These are phyloP conservation scores for Phaeosphaeria sp. DNA, from an alignment of 2,329 filamentous ascomycete genomes.

Conservation along the genomic window DNA sequence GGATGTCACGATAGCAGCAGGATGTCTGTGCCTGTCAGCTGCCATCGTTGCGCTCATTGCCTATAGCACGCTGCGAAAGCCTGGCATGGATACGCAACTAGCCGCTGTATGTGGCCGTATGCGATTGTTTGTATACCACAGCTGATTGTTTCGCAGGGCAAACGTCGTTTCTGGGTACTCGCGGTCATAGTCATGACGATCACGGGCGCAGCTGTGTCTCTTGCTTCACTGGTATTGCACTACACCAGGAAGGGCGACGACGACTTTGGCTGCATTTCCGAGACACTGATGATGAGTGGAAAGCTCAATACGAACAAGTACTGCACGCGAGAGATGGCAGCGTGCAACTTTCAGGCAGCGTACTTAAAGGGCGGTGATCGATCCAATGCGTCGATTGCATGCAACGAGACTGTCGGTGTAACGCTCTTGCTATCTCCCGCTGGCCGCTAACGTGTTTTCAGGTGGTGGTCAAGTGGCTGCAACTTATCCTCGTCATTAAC, in stretches of 20 bases:
- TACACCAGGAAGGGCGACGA: constrained; percentile 34
- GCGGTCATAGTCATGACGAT: constrained; percentile 26
- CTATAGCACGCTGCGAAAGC: constrained; percentile 30
- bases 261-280: constrained; percentile 30
- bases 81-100: constrained; percentile 31
- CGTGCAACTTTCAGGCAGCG: constrained; percentile 30
- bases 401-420: constrained; percentile 34
- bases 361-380: constrained; percentile 18
- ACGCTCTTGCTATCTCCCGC: background rate
- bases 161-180: constrained; percentile 35
- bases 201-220: constrained; percentile 21
- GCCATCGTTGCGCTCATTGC: constrained; percentile 31
- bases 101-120: constrained; percentile 23
- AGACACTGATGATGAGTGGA: constrained; percentile 25
- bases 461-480: constrained; percentile 38
- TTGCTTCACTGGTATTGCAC: constrained; percentile 31
- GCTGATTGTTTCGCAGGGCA: constrained; percentile 17
- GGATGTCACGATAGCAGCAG: constrained; percentile 36
- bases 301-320: constrained; percentile 33
- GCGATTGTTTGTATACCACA: background rate
- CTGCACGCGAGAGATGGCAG: constrained; percentile 36
- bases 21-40: constrained; percentile 31
- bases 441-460: constrained; percentile 9
- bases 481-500: constrained; percentile 30
- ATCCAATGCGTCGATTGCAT: constrained; percentile 23